These are phyloP conservation scores for Polymyxa betae DNA, from an alignment of 208 protist species.

Conservation along the genomic window DNA sequence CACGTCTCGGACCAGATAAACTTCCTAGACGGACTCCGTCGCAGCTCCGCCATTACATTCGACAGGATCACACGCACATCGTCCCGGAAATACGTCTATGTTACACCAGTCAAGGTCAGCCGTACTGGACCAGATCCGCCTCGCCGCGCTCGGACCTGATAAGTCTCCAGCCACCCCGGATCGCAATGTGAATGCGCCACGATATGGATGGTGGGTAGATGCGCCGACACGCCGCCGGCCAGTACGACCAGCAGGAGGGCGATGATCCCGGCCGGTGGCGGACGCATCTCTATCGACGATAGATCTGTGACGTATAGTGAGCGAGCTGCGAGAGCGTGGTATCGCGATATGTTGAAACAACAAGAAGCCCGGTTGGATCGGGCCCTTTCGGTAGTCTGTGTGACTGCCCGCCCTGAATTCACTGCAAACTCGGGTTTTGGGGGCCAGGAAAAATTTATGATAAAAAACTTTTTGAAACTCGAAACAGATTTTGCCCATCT, in stretches of 20 bases:
- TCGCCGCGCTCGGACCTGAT: slow-evolving; percentile 56
- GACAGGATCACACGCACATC: slow-evolving; percentile 68
- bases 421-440: too few species aligned
- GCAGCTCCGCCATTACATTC: slow-evolving; percentile 63
- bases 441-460: too few species aligned
- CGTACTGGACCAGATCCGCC: not conserved
- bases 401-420: too few species aligned
- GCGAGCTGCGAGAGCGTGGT: too few species aligned
- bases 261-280: not conserved
- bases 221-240: not conserved
- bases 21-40: slow-evolving; percentile 50
- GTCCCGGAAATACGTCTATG: not conserved
- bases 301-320: too few species aligned
- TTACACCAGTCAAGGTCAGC: not conserved
- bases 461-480: too few species aligned
- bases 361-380: too few species aligned
- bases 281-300: not conserved
- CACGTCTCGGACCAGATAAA: slow-evolving; percentile 74
- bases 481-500: too few species aligned
- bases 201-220: slow-evolving; percentile 63
- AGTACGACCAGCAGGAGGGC: too few species aligned
- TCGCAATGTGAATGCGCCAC: slow-evolving; percentile 74
- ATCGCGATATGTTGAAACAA: too few species aligned
- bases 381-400: too few species aligned
- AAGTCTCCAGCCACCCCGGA: slow-evolving; percentile 72